Evolutionary conservation across 2,329 filamentous ascomycete genomes (phyloP), one percentile per base, ranked within the genome.

Genomic region (Mycosphaerelloides madeirae): DNA sequence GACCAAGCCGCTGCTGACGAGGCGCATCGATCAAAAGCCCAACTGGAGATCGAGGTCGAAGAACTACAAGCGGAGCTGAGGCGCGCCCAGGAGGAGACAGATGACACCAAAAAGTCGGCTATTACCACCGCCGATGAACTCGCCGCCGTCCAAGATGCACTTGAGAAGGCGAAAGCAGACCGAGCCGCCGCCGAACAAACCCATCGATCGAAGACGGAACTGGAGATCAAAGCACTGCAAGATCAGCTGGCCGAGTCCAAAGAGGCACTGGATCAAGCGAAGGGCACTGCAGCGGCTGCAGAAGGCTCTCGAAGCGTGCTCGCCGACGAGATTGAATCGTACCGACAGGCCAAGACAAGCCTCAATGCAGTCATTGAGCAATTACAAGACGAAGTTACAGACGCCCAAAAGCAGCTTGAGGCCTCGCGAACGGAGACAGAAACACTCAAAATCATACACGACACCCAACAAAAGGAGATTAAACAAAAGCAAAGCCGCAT

Each of bases 321-420:
- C 13, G 38, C 43, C 15, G 42, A 36, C 19, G 49, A 52, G 38
- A 38, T 49, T 12, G 37, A 48, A 36, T 25, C 34, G 6, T 33
- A 33, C 16, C 28, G 33, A 18, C 15, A 25, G 13, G 33, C 29
- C 7, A 34, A 37, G 31, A 28, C 20, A 7, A 28, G 29, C 3
- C 16, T 29, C 31, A 29, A 33, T 35, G 25, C 14, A 15, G 13
- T 37, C 18, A 16, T 37, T 25, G 29, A 37, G 20, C 32, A 43
- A 29, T 18, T 43, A 28, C 41, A 43, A 31, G 41, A 31, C 12
- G 42, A 44, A 29, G 20, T 42, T 11, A 33, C 29, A 11, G 31
- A 43, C n/a, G 28, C 20, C 3, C 42, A 43, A 18, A 34, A 31
- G 9, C 28, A 18, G 3, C 29, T 29, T 2, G 31, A 28, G 9